A percentile compares a stretch with the other conserved stretches of the same genome.
Conservation (phyloP, 2,329 filamentous ascomycete genomes). For the Diaporthe eres region DNA sequence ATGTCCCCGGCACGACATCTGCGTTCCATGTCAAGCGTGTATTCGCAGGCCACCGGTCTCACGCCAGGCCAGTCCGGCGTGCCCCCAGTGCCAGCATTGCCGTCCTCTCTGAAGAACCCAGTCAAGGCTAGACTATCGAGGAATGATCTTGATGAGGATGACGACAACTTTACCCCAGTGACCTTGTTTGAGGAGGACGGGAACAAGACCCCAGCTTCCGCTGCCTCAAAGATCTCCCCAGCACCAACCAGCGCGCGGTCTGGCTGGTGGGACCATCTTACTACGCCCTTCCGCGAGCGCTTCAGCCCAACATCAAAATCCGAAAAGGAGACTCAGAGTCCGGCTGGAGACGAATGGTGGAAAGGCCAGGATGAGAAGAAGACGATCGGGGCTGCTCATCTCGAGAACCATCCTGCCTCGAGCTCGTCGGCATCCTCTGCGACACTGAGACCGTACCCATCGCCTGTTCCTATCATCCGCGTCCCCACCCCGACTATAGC, state of each 20-base stretch:
- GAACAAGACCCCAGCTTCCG: slow-evolving; percentile 52
- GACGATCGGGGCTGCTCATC: slow-evolving; percentile 21
- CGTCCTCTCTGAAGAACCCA: slow-evolving; percentile 56
- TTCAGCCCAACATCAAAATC: slow-evolving; percentile 54
- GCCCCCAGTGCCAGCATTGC: slow-evolving; percentile 74
- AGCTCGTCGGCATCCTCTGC: slow-evolving; percentile 41
- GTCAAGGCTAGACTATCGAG: slow-evolving; percentile 45
- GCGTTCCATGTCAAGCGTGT: slow-evolving; percentile 71
- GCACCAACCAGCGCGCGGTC: slow-evolving; percentile 71
- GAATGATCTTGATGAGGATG: slow-evolving; percentile 62
- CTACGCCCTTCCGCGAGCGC: slow-evolving; percentile 74
- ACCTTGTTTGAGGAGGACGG: slow-evolving; percentile 82
- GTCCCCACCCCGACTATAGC: slow-evolving; percentile 44
- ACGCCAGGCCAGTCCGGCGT: slow-evolving; percentile 52
- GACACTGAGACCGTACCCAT: slow-evolving; percentile 39
- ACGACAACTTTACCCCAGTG: slow-evolving; percentile 67
- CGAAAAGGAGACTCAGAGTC: slow-evolving; percentile 47
- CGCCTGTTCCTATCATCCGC: slow-evolving; percentile 42
- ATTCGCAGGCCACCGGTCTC: slow-evolving; percentile 67
- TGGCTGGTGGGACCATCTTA: slow-evolving; percentile 85
- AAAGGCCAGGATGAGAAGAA: slow-evolving; percentile 48
- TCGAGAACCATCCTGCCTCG: slow-evolving; percentile 41
- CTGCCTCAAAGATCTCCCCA: slow-evolving; percentile 55
- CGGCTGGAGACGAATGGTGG: slow-evolving; percentile 56
- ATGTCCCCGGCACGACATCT: slow-evolving; percentile 56